Evolutionary conservation across 306 rosid genomes (phyloP), one percentile per base, ranked within the genome.

Genomic region (Rosa persica): DNA sequence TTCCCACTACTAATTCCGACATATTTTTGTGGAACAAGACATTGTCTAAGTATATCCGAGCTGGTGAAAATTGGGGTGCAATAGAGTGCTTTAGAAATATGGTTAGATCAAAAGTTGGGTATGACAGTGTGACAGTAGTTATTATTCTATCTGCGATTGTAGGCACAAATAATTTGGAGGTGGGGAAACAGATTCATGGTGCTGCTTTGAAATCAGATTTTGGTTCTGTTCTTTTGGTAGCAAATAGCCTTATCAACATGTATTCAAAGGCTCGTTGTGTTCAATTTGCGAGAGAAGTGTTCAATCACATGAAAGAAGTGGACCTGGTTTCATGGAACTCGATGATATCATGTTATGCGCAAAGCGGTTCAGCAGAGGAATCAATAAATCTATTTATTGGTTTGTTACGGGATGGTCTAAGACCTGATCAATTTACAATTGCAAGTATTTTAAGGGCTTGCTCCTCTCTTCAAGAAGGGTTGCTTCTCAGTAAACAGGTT

Each of bases 321-420:
- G 98, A 93, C 85, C 82, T 93, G 61, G 83, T 93, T 79, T 88
- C 96, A 6, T 93, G 95, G 97, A 93, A 93, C 87, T 88, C 98
- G 0, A 67, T 93, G 86, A 89, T 89, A 81, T 89, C 95, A 23
- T 89, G 89, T 85, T 89, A 87, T 80, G 81, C 86, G 0, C 81
- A 79, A 78, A 82, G 79, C 80, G 80, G 91, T 78, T 81, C 83
- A 70, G 88, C 79, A 78, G 87, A 85, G 82, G 88, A 87, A 67
- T 87, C 97, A 4, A 12, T 87, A 11, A 77, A 81, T 36, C 70
- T 89, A 39, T 91, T 88, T 17, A 43, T 74, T 60, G 88, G 81
- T 84, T 80, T 87, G 60, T 74, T 93, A 77, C 83, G 67, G 6
- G 49, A 76, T 75, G 93, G 95, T 60, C 70, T 78, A 5, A 74